These are phyloP conservation scores for Buxus sempervirens DNA, from an alignment of 164 flowering plant species.

Conservation along the genomic window DNA sequence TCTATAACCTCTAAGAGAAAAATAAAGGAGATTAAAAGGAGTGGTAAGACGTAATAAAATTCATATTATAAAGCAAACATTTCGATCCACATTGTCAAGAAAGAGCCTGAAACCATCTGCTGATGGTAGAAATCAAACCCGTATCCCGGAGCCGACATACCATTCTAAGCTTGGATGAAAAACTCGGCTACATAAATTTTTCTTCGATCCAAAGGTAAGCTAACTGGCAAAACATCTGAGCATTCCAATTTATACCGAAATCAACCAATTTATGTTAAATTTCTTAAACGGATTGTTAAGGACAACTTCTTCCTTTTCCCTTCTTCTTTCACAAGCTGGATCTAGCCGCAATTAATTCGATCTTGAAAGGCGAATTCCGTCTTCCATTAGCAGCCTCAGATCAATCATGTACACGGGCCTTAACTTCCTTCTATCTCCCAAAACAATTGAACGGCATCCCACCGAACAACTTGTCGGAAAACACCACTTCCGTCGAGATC, in stretches of 20 bases:
- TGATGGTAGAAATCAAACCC: not conserved
- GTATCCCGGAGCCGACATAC: not conserved
- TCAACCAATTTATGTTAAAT: not conserved
- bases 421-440: too few relatives aligned
- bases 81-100: too few relatives aligned
- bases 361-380: too few relatives aligned
- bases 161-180: constrained; percentile 3
- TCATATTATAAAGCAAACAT: too few relatives aligned
- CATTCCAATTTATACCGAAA: too few relatives aligned
- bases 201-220: not conserved
- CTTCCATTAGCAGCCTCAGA: too few relatives aligned
- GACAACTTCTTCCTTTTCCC: too few relatives aligned
- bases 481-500: constrained; percentile 9
- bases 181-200: not conserved
- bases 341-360: not conserved
- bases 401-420: not conserved
- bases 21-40: too few relatives aligned
- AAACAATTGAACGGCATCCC: not conserved
- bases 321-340: too few relatives aligned
- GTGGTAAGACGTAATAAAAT: too few relatives aligned
- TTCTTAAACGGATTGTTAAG: not conserved
- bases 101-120: too few relatives aligned
- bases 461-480: constrained; percentile 1
- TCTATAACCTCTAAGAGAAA: too few relatives aligned
- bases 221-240: not conserved